Evolutionary conservation across 129 eudicot species (phyloP), one percentile per base, ranked within the genome.

Genomic region (Pulicaria dysenterica): DNA sequence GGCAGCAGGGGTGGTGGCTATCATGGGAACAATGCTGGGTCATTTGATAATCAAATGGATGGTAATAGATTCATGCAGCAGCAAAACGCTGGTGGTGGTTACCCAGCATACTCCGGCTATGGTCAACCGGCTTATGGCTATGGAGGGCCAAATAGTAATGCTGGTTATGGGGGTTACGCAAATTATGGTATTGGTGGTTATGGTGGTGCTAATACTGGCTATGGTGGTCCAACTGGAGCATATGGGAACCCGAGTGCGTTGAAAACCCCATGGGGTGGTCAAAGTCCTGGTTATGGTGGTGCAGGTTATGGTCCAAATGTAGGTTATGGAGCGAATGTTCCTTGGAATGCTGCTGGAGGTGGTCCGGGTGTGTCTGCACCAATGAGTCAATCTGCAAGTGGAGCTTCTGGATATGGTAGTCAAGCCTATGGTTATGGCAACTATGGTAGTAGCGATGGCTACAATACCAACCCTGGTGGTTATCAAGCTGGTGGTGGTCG

Each of bases 241-340:
- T 85, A 81, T 5, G 89, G 89, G 59, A 82, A 79, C 67, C 85
- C 89, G 2, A 59, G 57, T 73, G 80, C 74, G 0, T 42, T 84
- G 54, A 85, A 85, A 81, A 71, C 46, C 69, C 45, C 81, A 6
- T 85, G 85, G 89, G 63, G 67, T 49, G 81, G 78, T 62, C 89
- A 81, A 77, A 70, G 73, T 69, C 85, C 85, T 8, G 85, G 85
- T 82, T 83, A 80, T 47, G 73, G 79, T 47, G 58, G 72, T 44
- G 7, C 67, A 1, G 83, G 78, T 41, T 83, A 79, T 39, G 73
- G 76, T 54, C 80, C 49, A 6, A 80, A 53, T 75, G 76, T 73
- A 24, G 80, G 84, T 19, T 84, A 84, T 73, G 81, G 81, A 64
- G 70, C 78, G 63, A 53, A 67, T 61, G 63, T 58, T 77, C 76